Conservation (phyloP, 2,329 filamentous ascomycete species). For the Beauveria sp. region DNA sequence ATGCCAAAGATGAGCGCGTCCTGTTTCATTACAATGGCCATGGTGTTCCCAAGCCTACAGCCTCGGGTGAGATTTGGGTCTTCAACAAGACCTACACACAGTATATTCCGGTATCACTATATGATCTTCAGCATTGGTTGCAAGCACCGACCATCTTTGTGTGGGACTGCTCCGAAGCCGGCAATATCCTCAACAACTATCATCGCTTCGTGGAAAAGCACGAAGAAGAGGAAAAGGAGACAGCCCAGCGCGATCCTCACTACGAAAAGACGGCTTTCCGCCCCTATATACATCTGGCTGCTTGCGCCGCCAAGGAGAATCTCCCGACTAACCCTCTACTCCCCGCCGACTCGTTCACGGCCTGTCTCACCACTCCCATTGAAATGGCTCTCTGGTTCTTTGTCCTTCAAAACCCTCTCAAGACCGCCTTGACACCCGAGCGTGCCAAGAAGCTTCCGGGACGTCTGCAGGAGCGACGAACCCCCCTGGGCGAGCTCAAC, state of each 20-base stretch:
- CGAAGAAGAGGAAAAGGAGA: conserved; percentile 76
- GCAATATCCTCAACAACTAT: conserved; percentile 92
- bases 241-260: conserved; percentile 66
- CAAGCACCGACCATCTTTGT: conserved; percentile 94
- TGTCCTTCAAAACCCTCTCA: conserved; percentile 79
- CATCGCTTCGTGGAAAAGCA: conserved; percentile 93
- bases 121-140: conserved; percentile 92
- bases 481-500: conserved; percentile 90
- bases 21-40: conserved; percentile 99
- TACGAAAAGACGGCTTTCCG: conserved; percentile 68
- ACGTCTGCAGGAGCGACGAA: conserved; percentile 83
- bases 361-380: conserved; percentile 91
- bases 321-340: conserved; percentile 89
- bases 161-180: conserved; percentile 95
- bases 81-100: conserved; percentile 99
- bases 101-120: conserved; percentile 93
- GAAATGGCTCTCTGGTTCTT: conserved; percentile 97
- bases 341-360: conserved; percentile 91
- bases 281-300: conserved; percentile 80
- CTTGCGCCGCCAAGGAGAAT: conserved; percentile 84
- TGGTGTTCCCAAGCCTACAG: conserved; percentile 89
- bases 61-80: conserved; percentile 96
- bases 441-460: conserved; percentile 85
- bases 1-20: conserved; percentile 91
- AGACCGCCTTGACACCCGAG: conserved; percentile 63